Conservation (phyloP, 371 early-diverging fungal genomes). For the Mucor racemosus region DNA sequence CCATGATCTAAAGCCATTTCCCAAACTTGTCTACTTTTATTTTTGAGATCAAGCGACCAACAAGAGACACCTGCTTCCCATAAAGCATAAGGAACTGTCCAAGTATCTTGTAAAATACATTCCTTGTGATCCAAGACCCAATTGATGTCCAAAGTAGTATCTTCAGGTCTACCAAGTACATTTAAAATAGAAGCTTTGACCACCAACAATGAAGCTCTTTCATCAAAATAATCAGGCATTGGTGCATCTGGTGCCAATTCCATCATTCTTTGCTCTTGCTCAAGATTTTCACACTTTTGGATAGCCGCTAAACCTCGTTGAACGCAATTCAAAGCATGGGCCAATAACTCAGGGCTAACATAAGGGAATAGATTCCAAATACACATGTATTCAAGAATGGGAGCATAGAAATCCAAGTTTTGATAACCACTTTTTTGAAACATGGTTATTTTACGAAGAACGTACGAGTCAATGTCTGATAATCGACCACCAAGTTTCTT, state of each 20-base stretch:
- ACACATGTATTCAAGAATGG: conserved; percentile 63
- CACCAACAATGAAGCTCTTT: conserved; percentile 42
- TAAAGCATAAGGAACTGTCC: conserved; percentile 63
- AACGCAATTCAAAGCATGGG: conserved; percentile 33
- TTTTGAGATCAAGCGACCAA: conserved; percentile 35
- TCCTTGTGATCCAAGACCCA: conserved; percentile 64
- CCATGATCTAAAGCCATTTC: conserved; percentile 44
- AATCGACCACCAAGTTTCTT: conserved; percentile 63
- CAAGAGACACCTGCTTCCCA: conserved; percentile 58
- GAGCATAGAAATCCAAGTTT: conserved; percentile 47
- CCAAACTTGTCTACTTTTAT: conserved; percentile 43
- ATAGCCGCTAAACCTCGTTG: conserved; percentile 40
- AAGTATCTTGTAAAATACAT: conserved; percentile 51
- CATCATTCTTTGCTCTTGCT: conserved; percentile 41
- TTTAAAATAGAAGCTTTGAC: conserved; percentile 46
- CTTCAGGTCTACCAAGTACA: conserved; percentile 25
- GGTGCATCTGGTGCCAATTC: conserved; percentile 46
- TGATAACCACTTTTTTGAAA: conserved; percentile 58
- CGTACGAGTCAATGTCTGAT: conserved; percentile 60
- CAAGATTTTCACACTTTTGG: conserved; percentile 34
- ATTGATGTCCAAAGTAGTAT: conserved; percentile 43
- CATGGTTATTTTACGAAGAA: conserved; percentile 56
- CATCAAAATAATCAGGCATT: conserved; percentile 47
- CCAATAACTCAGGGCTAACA: conserved; percentile 43
- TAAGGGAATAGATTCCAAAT: conserved; percentile 62